Conservation (phyloP, 768 basidiomycete genomes). For the Mycena leptocephala region DNA sequence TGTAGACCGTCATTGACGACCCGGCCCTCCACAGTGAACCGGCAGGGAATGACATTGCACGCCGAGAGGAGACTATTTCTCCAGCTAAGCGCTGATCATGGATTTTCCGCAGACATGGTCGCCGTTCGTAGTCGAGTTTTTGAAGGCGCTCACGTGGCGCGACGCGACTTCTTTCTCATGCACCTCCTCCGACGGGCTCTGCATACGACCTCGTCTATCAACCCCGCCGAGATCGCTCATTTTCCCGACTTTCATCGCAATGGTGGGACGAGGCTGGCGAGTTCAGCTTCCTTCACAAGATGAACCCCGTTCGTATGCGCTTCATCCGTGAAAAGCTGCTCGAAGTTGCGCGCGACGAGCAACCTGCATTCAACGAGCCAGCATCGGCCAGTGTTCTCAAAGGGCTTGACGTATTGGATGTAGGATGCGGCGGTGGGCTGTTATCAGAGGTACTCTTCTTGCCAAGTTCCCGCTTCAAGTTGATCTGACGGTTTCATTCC, state of each 20-base stretch:
- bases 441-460: constrained; percentile 84
- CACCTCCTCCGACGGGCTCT: constrained; percentile 20
- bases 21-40: neutral
- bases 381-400: constrained; percentile 60
- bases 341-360: constrained; percentile 74
- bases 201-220: constrained; percentile 67
- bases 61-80: no score
- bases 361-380: constrained; percentile 51
- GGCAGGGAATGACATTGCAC: neutral
- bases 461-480: neutral
- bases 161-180: neutral
- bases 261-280: constrained; percentile 99
- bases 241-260: constrained; percentile 88
- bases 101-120: no score
- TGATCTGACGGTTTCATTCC: neutral
- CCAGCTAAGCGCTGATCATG: no score
- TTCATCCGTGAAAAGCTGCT: constrained; percentile 86
- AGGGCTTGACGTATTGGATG: constrained; percentile 80
- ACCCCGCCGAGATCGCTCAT: constrained; percentile 87
- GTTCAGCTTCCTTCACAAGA: constrained; percentile 89
- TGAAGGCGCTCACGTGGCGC: neutral
- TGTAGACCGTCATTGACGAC: neutral
- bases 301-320: constrained; percentile 93
- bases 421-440: constrained; percentile 96
- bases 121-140: no score